Evolutionary conservation across 257 asterid species (phyloP), one percentile per base, ranked within the genome.

Genomic region (Fraxinus quadrangulata): DNA sequence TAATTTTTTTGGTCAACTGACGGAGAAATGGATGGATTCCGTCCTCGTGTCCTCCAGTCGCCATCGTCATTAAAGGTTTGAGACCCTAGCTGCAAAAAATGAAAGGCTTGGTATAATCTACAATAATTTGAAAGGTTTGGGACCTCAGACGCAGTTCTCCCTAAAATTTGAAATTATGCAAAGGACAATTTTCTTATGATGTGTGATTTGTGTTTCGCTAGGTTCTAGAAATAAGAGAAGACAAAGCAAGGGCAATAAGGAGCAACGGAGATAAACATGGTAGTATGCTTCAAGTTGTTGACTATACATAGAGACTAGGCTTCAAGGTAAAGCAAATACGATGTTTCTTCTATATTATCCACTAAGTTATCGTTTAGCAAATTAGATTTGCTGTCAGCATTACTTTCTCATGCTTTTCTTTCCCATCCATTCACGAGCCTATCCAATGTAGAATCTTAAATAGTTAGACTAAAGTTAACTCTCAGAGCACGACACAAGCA

Each of bases 171-270:
- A 76, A 75, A 28, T 30, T 45, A 39, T 8, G 45, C 71, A 31
- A n/a, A 40, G n/a, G 30, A 39, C 67, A 61, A 26, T 71, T 23
- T 24, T 54, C 34, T 77, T 56, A 30, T 71, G 77, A 66, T 33
- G 5, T 61, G 31, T 71, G 49, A 45, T 82, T 47, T 63, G 51
- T 39, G 69, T 26, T 59, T 83, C 21, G 67, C 51, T 87, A 94
- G 98, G 96, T 95, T 66, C 89, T 95, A 31, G 99, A 95, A 84
- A 95, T 95, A 70, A 86, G 78, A 76, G 97, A 88, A 70, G 90
- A 92, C 78, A 76, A 78, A 79, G 96, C 94, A 17, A 88, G 90
- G 86, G 90, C 92, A 39, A 87, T 95, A 87, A 81, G 89, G 84
- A 87, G 88, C 90, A 86, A 73, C 83, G 79, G 88, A 45, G 97